Evolutionary conservation across 305 asterid genomes (phyloP), one percentile per base, ranked within the genome.

Genomic region (Fraxinus sp.): DNA sequence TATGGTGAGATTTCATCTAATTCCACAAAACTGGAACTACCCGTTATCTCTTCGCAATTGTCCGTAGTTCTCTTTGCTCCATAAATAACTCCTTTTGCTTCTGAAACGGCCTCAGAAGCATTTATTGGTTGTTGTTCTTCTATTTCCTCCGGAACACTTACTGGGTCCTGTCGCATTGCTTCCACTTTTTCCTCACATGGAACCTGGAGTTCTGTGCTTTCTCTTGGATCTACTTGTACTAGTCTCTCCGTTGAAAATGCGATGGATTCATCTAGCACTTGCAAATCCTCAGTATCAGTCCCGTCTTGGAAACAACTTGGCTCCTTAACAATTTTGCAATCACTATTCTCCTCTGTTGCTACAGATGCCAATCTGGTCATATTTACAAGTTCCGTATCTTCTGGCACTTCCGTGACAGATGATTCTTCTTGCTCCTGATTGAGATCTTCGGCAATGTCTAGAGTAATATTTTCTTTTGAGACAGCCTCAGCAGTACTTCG

Each of bases 281-380:
- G 55, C 55, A 66, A 52, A 59, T 80, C 77, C 77, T 82, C 81
- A 35, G 68, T 36, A 52, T 86, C 89, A 33, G 80, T 80, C 78
- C 74, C 55, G 81, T 82, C 86, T 18, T 30, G 62, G 22, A 80
- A 78, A 59, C 77, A 79, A 57, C 49, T 78, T 81, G 76, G 26
- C 24, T 81, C 84, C 24, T n/a, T 81, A 43, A 78, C 79, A 59
- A 57, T 64, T 75, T 55, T 22, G 59, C 35, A 77, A 70, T 80
- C 85, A 52, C 81, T 39, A 46, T 36, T 84, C 85, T 59, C 66
- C 81, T 39, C 85, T 35, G 81, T 49, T 49, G 82, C 86, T 80
- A 85, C 90, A 83, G 86, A 73, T 77, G 73, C 86, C 68, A 79
- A 55, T 84, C 79, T 79, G 81, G 91, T 84, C 80, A 41, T 59